Percentiles rank a stretch among this genome's conserved stretches.
Evolutionary conservation across 2,329 filamentous ascomycete species (phyloP).

Genomic region (Aspergillus sp.): DNA sequence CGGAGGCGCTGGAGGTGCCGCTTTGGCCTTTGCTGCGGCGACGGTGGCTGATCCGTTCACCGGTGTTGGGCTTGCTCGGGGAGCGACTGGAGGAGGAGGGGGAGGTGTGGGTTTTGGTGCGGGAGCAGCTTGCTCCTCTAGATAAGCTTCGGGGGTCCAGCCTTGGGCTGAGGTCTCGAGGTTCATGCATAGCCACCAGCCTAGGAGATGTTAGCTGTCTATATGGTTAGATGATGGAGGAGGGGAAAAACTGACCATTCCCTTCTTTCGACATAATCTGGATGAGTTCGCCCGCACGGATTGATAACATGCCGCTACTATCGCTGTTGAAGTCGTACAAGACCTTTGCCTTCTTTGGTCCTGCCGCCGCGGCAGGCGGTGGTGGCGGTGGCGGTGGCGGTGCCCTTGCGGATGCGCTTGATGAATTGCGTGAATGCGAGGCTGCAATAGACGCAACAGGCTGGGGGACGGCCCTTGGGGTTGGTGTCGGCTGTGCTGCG

Average conservation of each 20-base stretch:
- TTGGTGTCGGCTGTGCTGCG: slow-evolving; percentile 33
- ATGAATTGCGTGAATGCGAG: slow-evolving; percentile 49
- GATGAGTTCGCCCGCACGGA: slow-evolving; percentile 76
- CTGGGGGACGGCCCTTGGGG: slow-evolving; percentile 50
- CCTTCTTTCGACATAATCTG: slow-evolving; percentile 91
- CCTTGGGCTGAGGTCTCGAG: slow-evolving; percentile 68
- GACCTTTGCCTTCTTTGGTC: slow-evolving; percentile 75
- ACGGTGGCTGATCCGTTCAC: slow-evolving; percentile 48
- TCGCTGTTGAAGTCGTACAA: slow-evolving; percentile 89
- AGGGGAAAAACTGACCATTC: slow-evolving; percentile 67
- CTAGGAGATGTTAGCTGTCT: slow-evolving; percentile 47
- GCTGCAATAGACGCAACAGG: slow-evolving; percentile 35
- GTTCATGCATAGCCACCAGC: slow-evolving; percentile 94
- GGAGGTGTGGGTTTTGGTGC: slow-evolving; percentile 60
- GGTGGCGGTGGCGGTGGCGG: slow-evolving; percentile 67
- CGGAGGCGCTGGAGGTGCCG: slow-evolving; percentile 73
- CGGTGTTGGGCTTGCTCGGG: slow-evolving; percentile 61
- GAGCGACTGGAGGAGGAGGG: slow-evolving; percentile 46
- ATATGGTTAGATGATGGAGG: too few species aligned
- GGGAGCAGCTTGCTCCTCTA: slow-evolving; percentile 68
- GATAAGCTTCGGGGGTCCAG: slow-evolving; percentile 92
- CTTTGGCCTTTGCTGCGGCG: slow-evolving; percentile 58
- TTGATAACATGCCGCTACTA: slow-evolving; percentile 78
- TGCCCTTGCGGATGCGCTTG: slow-evolving; percentile 61
- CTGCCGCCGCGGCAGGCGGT: slow-evolving; percentile 56